Evolutionary conservation across 2,329 filamentous ascomycete genomes (phyloP), one percentile per base, ranked within the genome.

Genomic region (Cordyceps cateniannulata): DNA sequence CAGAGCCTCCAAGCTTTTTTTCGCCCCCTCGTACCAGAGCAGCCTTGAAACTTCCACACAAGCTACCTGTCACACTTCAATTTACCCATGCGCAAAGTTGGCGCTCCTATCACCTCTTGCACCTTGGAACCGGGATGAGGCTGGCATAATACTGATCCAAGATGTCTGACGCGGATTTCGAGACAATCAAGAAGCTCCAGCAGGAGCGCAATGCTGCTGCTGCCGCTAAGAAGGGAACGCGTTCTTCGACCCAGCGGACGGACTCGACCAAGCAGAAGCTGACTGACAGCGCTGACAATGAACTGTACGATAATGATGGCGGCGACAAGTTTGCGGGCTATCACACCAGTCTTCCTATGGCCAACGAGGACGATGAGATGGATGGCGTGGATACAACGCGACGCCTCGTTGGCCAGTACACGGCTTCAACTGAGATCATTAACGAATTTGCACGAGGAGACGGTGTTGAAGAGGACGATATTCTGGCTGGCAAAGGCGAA

Each of bases 391-490:
- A 90, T 73, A 86, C 79, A 67, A 86, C 90, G 67, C 85, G 89
- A 69, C 85, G 91, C 63, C 81, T 99, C 63, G 88, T 97, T 38
- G 93, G 93, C 65, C 95, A 98, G 75, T 99, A 99, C 76, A 99
- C 95, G 40, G 95, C 95, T 27, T 93, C 92, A 44, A 88, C 85
- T 67, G 87, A 90, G 55, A 91, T 97, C 77, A 93, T 99, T 71
- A 91, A 96, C 72, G 95, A 99, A 76, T 96, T 96, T 76, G 88
- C 93, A 25, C 86, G 85, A 59, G 93, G 93, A 60, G 81, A 83
- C 64, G 93, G 90, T 48, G 91, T 93, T 27, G 93, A 96, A 72
- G 93, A 97, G 76, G 91, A 93, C 62, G 96, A 99, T 69, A 88
- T 93, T 7, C 80, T 99, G 64, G 82, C 92, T 55, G 90, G 89